Conservation (phyloP, 495 filamentous ascomycete genomes). For the Corynascus novoguineensis region DNA sequence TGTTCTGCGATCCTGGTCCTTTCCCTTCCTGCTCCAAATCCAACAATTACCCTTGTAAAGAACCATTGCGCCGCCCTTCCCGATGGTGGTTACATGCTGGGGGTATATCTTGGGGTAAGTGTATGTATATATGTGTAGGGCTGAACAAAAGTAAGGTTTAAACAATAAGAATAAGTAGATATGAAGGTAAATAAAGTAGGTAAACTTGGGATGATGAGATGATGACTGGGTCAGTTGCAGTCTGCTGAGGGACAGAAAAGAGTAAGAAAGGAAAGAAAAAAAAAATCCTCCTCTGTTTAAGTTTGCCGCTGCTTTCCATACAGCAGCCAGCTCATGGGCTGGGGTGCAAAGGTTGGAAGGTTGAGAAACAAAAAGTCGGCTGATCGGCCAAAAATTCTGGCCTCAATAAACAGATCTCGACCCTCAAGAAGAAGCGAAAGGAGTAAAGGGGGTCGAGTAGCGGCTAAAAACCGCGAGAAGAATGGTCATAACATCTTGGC, state of each 20-base stretch:
- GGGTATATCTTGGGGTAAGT: constrained; percentile 5
- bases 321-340: background rate
- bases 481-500: constrained; percentile 22
- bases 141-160: background rate
- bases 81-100: background rate
- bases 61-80: constrained; percentile 1
- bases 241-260: background rate
- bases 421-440: background rate
- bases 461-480: background rate
- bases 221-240: background rate
- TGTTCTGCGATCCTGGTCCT: background rate
- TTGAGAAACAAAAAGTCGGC: background rate
- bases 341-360: background rate
- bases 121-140: background rate
- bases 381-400: background rate
- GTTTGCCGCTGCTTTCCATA: background rate
- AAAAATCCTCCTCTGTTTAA: background rate
- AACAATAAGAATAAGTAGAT: background rate
- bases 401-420: background rate
- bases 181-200: background rate
- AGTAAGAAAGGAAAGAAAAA: background rate
- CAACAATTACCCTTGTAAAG: background rate
- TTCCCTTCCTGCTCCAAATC: background rate
- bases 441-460: background rate
- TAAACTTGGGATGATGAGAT: background rate